phyloP scores from a whole-genome alignment of 768 basidiomycete species.

The Chalciporus sphaerocephalus region DNA sequence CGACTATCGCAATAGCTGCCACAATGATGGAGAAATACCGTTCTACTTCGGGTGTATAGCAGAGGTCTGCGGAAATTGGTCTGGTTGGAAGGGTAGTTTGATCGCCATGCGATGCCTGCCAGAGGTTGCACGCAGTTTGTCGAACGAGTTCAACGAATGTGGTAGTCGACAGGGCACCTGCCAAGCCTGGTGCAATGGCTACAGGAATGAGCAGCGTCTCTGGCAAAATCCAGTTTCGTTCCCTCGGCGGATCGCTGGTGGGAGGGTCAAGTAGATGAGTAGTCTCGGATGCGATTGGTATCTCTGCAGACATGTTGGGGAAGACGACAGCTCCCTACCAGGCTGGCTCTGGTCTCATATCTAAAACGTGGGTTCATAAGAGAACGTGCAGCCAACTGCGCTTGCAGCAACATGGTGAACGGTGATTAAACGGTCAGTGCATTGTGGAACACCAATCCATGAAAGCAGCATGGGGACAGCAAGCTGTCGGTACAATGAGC shows the following conservation, averaged over 20 bases:
- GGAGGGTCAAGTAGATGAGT: conserved; percentile 9
- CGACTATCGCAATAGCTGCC: conserved; percentile 11
- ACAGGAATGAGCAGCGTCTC: conserved; percentile 26
- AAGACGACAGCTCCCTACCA: not conserved
- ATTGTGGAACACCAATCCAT: no score
- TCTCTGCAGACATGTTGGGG: conserved; percentile 11
- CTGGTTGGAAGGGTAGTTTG: conserved; percentile 6
- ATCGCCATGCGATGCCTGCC: conserved; percentile 14
- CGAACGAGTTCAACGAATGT: conserved; percentile 27
- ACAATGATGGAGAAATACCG: conserved; percentile 20
- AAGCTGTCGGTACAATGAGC: no score
- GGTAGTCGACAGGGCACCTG: conserved; percentile 19
- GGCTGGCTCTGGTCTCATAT: no score
- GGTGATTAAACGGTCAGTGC: no score
- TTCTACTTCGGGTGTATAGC: conserved; percentile 19
- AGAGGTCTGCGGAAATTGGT: conserved; percentile 11
- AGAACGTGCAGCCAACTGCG: no score
- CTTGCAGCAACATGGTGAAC: no score
- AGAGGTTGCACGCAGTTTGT: conserved; percentile 24
- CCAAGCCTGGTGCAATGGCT: conserved; percentile 21
- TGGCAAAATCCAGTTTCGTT: conserved; percentile 6
- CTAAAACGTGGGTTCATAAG: no score
- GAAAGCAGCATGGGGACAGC: no score
- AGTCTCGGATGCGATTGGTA: conserved; percentile 6
- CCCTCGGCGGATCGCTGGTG: not conserved